Evolutionary conservation across 805 yeast genomes (phyloP), one percentile per base, ranked within the genome.

Genomic region (Candida mattraensis): DNA sequence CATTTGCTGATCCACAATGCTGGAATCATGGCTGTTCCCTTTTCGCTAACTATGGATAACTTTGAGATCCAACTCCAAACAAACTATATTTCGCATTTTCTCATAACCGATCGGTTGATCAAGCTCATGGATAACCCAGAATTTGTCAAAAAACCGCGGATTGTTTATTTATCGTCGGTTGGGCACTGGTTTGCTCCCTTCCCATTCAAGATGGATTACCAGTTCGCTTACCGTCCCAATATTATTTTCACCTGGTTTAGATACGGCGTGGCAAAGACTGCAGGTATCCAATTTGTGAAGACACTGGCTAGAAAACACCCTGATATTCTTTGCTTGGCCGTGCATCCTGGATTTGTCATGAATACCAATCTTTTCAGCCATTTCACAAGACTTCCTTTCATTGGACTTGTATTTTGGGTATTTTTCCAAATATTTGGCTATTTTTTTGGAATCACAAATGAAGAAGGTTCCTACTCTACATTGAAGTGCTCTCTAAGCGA

Each of bases 311-410:
- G 76, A 23, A 70, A 79, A 40, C 71, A 84, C 53, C 93, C 94
- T 0, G 69, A 76, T 13, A 67, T 86, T 7, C 56, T 80, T 24
- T 77, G 80, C 39, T 58, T 76, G 23, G 70, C 87, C 2, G 84
- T 85, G 3, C 89, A 86, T 51, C 95, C 95, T 0, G 96, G 96
- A 0, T 72, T 85, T 45, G 86, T 85, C n/a, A 80, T 87, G 84
- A 79, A 80, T 50, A 80, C 95, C 2, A 81, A 82, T 47, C 58
- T 83, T 30, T 83, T 83, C 54, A 68, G 82, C 29, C 84, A 83
- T 54, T 83, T 88, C 80, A 84, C 91, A 2, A 63, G 87, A 37
- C 63, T 83, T 11, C 94, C 95, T 0, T 63, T 86, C 4, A 69
- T 87, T n/a, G 95, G 96, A 0, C 69, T 78, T 1, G 50, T 82